Base-by-base conservation (phyloP, 1,284 basidiomycete species). In the Somion occarium region DNA sequence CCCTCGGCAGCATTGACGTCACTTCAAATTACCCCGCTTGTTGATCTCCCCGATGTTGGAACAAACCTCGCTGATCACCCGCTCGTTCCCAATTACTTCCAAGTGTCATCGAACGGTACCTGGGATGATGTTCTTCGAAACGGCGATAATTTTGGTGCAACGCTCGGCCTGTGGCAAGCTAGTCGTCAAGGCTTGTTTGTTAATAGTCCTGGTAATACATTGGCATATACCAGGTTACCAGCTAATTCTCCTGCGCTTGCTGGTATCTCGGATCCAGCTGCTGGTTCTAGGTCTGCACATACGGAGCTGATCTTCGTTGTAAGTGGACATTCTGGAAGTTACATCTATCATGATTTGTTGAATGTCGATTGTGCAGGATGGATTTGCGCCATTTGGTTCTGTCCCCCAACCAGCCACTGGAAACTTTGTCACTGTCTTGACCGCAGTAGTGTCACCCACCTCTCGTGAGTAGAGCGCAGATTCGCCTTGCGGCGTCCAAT, bases 381-480 rank as follows among this genome's bases (percentile, higher is more conserved):
- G 50, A 9, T 53, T 51, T 26, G 39, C 45, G 5, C 55, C 52
- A 18, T 38, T 52, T 46, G 47, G 48, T 38, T 3, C 15, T n/a
- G 9, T 49, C 55, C 0, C 38, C 49, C 47, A 38, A 34, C 65
- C 64, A 9, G 30, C 55, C 5, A 60, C 64, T 9, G 67, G 68
- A 4, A 58, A 63, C 44, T 70, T 61, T 53, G 54, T 70, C 34
- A 61, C 63, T 2, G 55, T 67, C 39, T 49, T 51, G 20, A 54
- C 58, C 3, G 59, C 59, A 20, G 52, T 71, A 13, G 59, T 70
- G 9, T 56, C 69, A 2, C 69, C 70, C 1, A 55, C 63, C 3
- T 72, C 70, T 34, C 66, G 71, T 72, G 55, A 52, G 68, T 63
- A n/a, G n/a, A n/a, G n/a, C n/a, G n/a, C n/a, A n/a, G n/a, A n/a